Evolutionary conservation across 108 stramenopile species (phyloP).

Genomic region (Nitzschia sp.): DNA sequence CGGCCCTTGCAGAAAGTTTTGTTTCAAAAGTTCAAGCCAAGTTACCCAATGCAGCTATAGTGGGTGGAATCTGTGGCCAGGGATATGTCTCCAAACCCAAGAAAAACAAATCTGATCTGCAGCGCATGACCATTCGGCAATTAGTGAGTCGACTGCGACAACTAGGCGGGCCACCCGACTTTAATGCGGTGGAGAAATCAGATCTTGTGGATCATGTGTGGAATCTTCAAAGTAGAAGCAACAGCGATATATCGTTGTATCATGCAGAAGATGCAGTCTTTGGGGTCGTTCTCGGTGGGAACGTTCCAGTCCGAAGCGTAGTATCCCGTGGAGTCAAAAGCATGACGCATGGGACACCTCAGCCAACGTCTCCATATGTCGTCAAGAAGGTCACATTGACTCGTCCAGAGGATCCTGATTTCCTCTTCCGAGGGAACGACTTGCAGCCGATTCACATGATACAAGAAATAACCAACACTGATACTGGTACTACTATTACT

Average conservation of each 20-base stretch:
- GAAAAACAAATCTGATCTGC: slow-evolving; percentile 23
- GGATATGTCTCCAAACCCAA: slow-evolving; percentile 36
- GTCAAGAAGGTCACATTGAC: slow-evolving; percentile 6
- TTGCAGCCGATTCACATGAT: slow-evolving; percentile 38
- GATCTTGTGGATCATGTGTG: slow-evolving; percentile 34
- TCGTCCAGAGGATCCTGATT: slow-evolving; percentile 31
- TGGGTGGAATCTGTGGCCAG: slow-evolving; percentile 46
- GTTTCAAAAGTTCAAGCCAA: slow-evolving; percentile 22
- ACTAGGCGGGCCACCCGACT: not conserved
- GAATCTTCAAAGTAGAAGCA: slow-evolving; percentile 2
- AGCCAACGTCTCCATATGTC: slow-evolving; percentile 20
- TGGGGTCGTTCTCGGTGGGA: slow-evolving; percentile 53
- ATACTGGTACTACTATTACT: slow-evolving; percentile 23
- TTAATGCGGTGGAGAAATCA: slow-evolving; percentile 15
- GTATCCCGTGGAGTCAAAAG: slow-evolving; percentile 58
- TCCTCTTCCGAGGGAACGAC: slow-evolving; percentile 28
- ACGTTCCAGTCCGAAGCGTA: slow-evolving; percentile 42
- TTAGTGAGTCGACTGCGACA: not conserved
- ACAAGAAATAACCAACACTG: slow-evolving; percentile 14
- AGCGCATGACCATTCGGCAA: slow-evolving; percentile 16
- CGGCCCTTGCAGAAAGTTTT: slow-evolving; percentile 22
- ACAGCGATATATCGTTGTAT: not conserved
- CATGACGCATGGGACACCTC: slow-evolving; percentile 21
- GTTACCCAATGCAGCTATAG: slow-evolving; percentile 44
- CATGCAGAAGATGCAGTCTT: slow-evolving; percentile 26